Evolutionary conservation across 148 eudicot species (phyloP), one percentile per base, ranked within the genome.

Genomic region (Silene latifolia): DNA sequence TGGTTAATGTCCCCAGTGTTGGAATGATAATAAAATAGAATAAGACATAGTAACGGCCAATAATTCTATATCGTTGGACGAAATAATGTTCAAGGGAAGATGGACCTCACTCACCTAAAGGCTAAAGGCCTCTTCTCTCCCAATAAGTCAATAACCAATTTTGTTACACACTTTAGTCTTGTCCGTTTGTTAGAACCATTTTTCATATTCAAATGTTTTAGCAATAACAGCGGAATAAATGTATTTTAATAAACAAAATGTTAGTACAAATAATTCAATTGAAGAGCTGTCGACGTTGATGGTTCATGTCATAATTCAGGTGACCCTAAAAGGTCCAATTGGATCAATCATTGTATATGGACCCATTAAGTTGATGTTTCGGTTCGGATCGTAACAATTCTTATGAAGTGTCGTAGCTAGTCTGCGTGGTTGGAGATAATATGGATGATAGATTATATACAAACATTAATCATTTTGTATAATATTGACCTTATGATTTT

Each of bases 331-430:
- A 77, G 63, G 35, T 27, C 12, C 21, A 35, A 77, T 19, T 71
- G 68, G 10, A 67, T 67, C 69, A 67, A 79, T 79, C 73, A 73
- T 79, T 79, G 62, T 59, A 54, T 15, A 54, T 15, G 54, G 76
- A 72, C 39, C 76, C 67, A 17, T 65, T 9, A n/a, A 12, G 9
- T 60, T 60, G n/a, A 69, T 48, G 58, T 47, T 69, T 21, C 11
- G 32, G 32, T 27, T 6, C 32, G 69, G 69, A 4, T 61, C 32
- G 2, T 61, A 24, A 23, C 65, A 17, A 23, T 61, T 61, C 1
- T 24, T 21, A n/a, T 20, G 4, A 20, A 27, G 62, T 32, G 18
- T 24, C 12, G 4, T 29, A 4, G n/a, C n/a, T n/a, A n/a, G 14
- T 39, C 44, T 39, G 44, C 8, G 44, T 0, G 8, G 9, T 39